A percentile compares a stretch with the other conserved stretches of the same genome.
Evolutionary conservation across 306 rosid species (phyloP).

Genomic region (Inga laurina): DNA sequence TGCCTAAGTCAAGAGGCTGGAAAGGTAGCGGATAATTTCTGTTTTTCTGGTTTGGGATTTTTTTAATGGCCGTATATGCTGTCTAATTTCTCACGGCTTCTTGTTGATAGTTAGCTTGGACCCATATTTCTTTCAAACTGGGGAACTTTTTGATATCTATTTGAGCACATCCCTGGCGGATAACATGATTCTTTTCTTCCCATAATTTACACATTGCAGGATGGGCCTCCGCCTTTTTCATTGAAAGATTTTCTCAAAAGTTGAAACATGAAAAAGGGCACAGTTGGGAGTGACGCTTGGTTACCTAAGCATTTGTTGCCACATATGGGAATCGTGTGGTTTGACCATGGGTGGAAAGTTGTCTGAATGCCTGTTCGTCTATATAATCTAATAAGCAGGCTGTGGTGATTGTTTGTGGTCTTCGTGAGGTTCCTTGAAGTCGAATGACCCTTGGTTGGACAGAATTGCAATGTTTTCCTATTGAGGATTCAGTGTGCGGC

Average conservation of each 20-base stretch:
- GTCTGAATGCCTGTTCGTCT: conserved; percentile 24
- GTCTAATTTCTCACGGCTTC: background rate
- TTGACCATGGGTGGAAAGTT: conserved; percentile 27
- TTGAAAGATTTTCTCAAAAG: conserved; percentile 72
- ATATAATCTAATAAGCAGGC: conserved; percentile 25
- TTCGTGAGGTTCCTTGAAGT: conserved; percentile 29
- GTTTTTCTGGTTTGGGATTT: background rate
- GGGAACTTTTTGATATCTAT: background rate
- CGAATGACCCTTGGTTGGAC: conserved; percentile 7
- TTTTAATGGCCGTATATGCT: background rate
- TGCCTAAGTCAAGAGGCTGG: conserved; percentile 64
- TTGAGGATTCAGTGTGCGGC: conserved; percentile 17
- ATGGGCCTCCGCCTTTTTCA: conserved; percentile 63
- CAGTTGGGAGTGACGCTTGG: conserved; percentile 28
- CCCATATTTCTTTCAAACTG: background rate
- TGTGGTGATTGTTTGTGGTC: conserved; percentile 32
- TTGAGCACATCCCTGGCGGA: background rate
- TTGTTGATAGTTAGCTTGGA: background rate
- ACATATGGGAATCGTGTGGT: conserved; percentile 31
- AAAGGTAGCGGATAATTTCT: conserved; percentile 56
- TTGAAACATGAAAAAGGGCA: conserved; percentile 35
- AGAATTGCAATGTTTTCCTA: conserved; percentile 15
- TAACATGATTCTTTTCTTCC: conserved; percentile 19
- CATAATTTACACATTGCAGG: conserved; percentile 52
- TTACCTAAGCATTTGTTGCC: conserved; percentile 34